Percentiles rank a stretch among this genome's conserved stretches.
These are phyloP conservation scores for Yarrowia sp. DNA, from an alignment of 805 yeast species.

Conservation along the genomic window DNA sequence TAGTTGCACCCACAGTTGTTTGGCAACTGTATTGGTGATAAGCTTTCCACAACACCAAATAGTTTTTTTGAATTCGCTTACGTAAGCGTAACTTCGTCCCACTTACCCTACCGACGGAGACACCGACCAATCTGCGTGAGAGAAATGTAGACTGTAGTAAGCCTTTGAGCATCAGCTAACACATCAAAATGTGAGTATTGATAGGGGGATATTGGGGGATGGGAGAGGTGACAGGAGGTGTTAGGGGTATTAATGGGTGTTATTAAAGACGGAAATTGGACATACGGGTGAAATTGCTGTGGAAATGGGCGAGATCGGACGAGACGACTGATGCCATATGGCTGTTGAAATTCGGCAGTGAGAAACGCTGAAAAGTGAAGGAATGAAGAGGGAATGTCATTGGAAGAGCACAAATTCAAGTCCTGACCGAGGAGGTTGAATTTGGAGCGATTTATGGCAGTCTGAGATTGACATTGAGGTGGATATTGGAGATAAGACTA, in stretches of 20 bases:
- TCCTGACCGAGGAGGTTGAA: neutral
- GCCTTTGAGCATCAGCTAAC: conserved; percentile 39
- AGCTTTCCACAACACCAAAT: neutral
- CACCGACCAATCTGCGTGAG: conserved; percentile 36
- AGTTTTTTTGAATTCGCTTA: neutral
- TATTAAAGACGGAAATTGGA: neutral
- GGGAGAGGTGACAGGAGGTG: neutral
- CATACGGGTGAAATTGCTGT: neutral
- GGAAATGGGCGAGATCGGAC: neutral
- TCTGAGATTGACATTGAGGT: too few species aligned
- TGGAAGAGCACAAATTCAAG: neutral
- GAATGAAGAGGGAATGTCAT: neutral
- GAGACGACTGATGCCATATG: neutral
- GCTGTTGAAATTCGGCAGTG: neutral
- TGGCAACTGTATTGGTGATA: conserved; percentile 3
- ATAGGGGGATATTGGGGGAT: neutral
- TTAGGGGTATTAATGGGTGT: neutral
- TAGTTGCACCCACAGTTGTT: conserved; percentile 27
- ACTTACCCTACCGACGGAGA: conserved; percentile 32
- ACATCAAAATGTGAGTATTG: conserved; percentile 37
- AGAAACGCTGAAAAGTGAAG: neutral
- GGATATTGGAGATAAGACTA: too few species aligned
- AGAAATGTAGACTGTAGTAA: conserved; percentile 37
- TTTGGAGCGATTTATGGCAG: neutral
- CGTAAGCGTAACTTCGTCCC: neutral